Conservation (phyloP, 208 protist species). For the Tritrichomonas musculus region DNA sequence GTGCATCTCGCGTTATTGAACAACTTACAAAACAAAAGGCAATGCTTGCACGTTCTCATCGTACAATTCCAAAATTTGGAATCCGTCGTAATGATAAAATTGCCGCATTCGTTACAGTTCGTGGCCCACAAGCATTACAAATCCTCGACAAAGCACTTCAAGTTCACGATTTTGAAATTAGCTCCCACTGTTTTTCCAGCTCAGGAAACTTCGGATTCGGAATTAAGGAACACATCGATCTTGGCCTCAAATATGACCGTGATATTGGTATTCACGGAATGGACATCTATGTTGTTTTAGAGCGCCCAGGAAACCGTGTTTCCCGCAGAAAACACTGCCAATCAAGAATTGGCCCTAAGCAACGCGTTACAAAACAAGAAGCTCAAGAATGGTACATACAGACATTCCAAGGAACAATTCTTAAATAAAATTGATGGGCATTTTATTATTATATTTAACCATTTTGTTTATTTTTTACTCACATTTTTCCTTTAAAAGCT, state of each 20-base stretch:
- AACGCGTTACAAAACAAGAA: constrained; percentile 88
- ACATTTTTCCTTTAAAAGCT: too few relatives aligned
- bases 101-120: constrained; percentile 91
- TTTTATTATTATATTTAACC: too few relatives aligned
- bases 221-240: constrained; percentile 99
- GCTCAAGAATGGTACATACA: constrained; percentile 97
- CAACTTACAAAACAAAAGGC: constrained; percentile 2
- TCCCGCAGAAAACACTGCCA: constrained; percentile 68
- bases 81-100: constrained; percentile 99
- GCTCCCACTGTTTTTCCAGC: constrained; percentile 82
- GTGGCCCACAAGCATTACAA: constrained; percentile 96
- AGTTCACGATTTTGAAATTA: constrained; percentile 98
- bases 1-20: constrained; percentile 14
- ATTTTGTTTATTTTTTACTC: too few relatives aligned
- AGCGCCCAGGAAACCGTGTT: constrained; percentile 87
- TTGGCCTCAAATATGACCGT: constrained; percentile 99
- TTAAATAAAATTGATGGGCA: too few relatives aligned
- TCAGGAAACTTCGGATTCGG: constrained; percentile 98
- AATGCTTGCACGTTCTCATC: constrained; percentile 60
- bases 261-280: constrained; percentile 92
- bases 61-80: constrained; percentile 95
- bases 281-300: constrained; percentile 95
- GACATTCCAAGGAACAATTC: constrained; percentile 78
- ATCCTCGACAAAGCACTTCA: constrained; percentile 94
- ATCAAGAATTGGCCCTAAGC: constrained; percentile 72